Evolutionary conservation across 192 early-diverging fungal genomes (phyloP), one percentile per base, ranked within the genome.

Genomic region (Rhizophlyctis rosea): DNA sequence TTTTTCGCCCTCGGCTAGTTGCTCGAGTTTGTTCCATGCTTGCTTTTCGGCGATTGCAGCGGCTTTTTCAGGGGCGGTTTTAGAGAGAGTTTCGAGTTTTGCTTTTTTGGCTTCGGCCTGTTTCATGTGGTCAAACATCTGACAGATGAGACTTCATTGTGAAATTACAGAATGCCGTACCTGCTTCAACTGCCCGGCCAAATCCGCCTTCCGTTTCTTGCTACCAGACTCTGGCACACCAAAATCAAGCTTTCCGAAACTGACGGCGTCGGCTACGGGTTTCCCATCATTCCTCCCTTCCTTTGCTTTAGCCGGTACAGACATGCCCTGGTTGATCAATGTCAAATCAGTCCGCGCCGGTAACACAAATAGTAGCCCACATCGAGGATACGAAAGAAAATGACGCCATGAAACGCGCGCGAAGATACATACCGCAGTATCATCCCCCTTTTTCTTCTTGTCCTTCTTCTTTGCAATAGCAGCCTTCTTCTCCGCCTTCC

Each of bases 1-100:
- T 76, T 93, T 94, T 67, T 93, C 89, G 62, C 95, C 95, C 61
- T 82, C 76, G 2, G 94, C 93, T 71, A 87, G 78, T 54, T 85
- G 81, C 53, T 90, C 50, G 3, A 88, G 85, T 75, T 91, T 92
- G 59, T 73, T 74, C 95, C 95, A 98, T 21, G 82, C 81, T 49
- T 84, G 81, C 63, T 85, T 90, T 61, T 93, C 89, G 61, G 85
- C 78, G 50, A 95, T 65, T 27, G 70, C 55, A 32, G 73, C 72
- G 13, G 91, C 91, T 63, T 72, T 76, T 65, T 64, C 79, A 2
- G 64, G 55, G 31, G 71, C 81, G 65, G 87, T 87, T 28, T 83
- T 76, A 18, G 88, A 78, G 36, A 95, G 77, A 56, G 85, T 81
- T 31, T 86, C 87, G 14, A 93, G 61, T 70, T 93, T 90, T 68